A percentile compares a stretch with the other conserved stretches of the same genome.
phyloP scores from a whole-genome alignment of 352 stramenopile species.

The Peronospora belbahrii region DNA sequence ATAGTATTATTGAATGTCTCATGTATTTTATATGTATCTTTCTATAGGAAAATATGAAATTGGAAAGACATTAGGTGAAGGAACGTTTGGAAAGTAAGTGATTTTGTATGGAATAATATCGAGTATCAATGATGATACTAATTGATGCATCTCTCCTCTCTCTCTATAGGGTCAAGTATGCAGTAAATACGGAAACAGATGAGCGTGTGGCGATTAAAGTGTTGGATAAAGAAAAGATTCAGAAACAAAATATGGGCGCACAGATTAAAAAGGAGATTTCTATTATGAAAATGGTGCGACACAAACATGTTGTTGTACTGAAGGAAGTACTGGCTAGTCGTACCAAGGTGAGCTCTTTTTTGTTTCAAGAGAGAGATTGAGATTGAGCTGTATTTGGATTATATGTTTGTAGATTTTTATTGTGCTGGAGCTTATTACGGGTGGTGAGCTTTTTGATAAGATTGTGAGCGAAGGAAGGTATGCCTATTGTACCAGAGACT shows the following conservation, averaged over 20 bases:
- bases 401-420: constrained; percentile 90
- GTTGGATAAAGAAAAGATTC: constrained; percentile 97
- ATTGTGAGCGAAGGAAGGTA: constrained; percentile 91
- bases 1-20: neutral
- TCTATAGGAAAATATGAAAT: constrained; percentile 95
- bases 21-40: too few species aligned
- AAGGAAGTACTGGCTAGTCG: constrained; percentile 87
- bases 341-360: constrained; percentile 86
- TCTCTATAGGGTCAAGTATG: constrained; percentile 85
- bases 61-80: constrained; percentile 92
- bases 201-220: constrained; percentile 96
- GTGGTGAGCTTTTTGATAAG: constrained; percentile 92
- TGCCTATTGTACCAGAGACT: constrained; percentile 16
- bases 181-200: constrained; percentile 92
- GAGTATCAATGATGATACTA: too few species aligned
- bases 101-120: too few species aligned
- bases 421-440: constrained; percentile 87
- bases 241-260: constrained; percentile 97
- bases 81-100: constrained; percentile 94
- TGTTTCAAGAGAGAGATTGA: neutral
- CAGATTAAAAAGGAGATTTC: constrained; percentile 99
- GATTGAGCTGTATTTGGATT: neutral
- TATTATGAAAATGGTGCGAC: constrained; percentile 96
- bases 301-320: constrained; percentile 85
- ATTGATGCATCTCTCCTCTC: neutral